Conservation (phyloP, 139 green algal genomes). For the Auxenochlorella pyrenoidosa region DNA sequence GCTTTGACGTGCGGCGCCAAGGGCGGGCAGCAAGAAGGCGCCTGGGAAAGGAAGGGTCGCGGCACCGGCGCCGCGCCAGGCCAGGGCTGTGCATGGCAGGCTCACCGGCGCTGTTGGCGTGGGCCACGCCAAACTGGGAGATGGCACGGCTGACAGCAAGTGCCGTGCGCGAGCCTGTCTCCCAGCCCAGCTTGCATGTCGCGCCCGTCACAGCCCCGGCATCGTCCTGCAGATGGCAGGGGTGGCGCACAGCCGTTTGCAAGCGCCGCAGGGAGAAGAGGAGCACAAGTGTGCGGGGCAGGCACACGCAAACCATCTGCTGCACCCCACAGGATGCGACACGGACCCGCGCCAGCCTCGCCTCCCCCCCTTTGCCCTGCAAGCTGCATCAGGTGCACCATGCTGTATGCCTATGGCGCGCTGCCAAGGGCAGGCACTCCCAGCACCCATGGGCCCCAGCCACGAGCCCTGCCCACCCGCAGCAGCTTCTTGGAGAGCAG, state of each 20-base stretch:
- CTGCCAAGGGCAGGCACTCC: too few species aligned
- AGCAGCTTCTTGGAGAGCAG: constrained; percentile 35
- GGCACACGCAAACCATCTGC: too few species aligned
- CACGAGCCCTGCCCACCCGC: not conserved
- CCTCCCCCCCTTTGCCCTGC: too few species aligned
- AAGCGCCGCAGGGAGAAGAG: not conserved
- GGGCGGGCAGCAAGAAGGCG: not conserved
- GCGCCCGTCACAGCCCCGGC: not conserved
- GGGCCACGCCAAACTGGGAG: constrained; percentile 12
- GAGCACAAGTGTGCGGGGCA: not conserved
- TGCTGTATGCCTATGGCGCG: too few species aligned
- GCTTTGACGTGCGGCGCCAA: too few species aligned
- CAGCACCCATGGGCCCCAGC: too few species aligned
- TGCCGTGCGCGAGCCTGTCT: constrained; percentile 4
- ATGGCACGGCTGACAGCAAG: not conserved
- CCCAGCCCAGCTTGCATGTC: constrained; percentile 4
- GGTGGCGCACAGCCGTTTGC: too few species aligned
- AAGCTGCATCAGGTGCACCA: too few species aligned
- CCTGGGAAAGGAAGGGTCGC: not conserved
- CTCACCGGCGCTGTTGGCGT: not conserved
- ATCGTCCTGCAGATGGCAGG: constrained; percentile 1
- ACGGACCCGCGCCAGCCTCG: too few species aligned
- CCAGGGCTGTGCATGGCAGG: not conserved
- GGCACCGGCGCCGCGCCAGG: not conserved
- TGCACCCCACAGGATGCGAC: too few species aligned